These are phyloP conservation scores for Blastocystis sp. DNA, from an alignment of 352 stramenopile genomes.

Conservation along the genomic window DNA sequence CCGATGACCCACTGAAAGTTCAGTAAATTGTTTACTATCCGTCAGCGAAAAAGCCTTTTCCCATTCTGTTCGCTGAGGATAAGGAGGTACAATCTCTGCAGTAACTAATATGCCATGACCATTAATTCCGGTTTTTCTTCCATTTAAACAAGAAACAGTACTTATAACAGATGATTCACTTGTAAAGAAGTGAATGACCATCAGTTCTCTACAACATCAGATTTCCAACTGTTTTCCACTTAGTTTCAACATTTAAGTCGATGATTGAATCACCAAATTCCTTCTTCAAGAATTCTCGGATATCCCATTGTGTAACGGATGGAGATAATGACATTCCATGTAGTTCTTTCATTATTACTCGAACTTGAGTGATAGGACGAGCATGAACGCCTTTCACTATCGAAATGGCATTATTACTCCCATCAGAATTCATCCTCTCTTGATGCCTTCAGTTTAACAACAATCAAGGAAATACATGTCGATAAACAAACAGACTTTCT, in stretches of 20 bases:
- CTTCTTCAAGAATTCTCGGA: neutral
- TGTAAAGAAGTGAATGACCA: neutral
- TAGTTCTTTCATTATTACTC: neutral
- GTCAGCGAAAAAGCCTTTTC: neutral
- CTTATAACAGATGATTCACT: neutral
- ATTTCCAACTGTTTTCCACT: neutral
- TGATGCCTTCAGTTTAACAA: neutral
- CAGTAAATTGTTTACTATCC: neutral
- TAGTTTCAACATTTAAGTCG: neutral
- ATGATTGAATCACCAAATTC: conserved; percentile 4
- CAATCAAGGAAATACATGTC: neutral
- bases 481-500: conserved; percentile 23
- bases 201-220: neutral
- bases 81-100: neutral
- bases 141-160: neutral
- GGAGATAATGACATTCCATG: neutral
- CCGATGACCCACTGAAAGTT: neutral
- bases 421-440: neutral
- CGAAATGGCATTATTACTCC: neutral
- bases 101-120: neutral
- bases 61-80: neutral
- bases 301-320: neutral
- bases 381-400: conserved; percentile 18
- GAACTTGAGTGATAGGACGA: neutral
- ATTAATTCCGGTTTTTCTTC: neutral